Conservation (phyloP, 306 rosid genomes). For the Neltuma alba region DNA sequence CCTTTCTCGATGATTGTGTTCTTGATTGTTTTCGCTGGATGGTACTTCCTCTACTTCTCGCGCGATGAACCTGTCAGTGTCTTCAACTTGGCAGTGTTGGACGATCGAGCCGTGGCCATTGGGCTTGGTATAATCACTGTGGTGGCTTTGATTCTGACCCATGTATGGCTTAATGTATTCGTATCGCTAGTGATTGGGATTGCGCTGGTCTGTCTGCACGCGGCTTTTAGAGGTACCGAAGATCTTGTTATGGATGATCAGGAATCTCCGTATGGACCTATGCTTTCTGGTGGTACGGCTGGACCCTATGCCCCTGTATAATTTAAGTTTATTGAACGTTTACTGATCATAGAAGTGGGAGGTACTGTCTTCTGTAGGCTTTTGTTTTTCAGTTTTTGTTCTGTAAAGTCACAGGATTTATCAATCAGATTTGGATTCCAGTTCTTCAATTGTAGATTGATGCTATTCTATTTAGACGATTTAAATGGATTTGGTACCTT, state of each 20-base stretch:
- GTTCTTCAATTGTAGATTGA: constrained; percentile 18
- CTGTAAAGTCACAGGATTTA: neutral
- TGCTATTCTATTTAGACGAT: neutral
- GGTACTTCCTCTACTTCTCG: constrained; percentile 67
- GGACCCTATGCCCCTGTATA: constrained; percentile 63
- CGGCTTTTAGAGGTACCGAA: constrained; percentile 57
- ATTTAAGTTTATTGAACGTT: neutral
- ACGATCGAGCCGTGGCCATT: constrained; percentile 39
- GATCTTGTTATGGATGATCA: constrained; percentile 60
- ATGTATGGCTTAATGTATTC: constrained; percentile 58
- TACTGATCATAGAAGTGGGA: constrained; percentile 11
- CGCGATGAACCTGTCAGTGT: constrained; percentile 51
- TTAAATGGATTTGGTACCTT: neutral
- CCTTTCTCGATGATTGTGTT: constrained; percentile 51
- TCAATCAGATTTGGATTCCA: neutral
- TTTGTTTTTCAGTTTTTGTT: neutral
- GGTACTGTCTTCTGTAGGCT: neutral
- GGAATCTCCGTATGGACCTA: constrained; percentile 65
- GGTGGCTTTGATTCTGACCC: constrained; percentile 40
- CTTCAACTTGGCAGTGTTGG: constrained; percentile 36
- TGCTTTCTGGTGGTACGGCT: constrained; percentile 38
- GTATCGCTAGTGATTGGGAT: constrained; percentile 35
- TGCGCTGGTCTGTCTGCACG: constrained; percentile 44
- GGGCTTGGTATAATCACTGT: constrained; percentile 40
- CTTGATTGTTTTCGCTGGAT: constrained; percentile 44